These are phyloP conservation scores for Cordia subcordata DNA, from an alignment of 257 asterid species.

Conservation along the genomic window DNA sequence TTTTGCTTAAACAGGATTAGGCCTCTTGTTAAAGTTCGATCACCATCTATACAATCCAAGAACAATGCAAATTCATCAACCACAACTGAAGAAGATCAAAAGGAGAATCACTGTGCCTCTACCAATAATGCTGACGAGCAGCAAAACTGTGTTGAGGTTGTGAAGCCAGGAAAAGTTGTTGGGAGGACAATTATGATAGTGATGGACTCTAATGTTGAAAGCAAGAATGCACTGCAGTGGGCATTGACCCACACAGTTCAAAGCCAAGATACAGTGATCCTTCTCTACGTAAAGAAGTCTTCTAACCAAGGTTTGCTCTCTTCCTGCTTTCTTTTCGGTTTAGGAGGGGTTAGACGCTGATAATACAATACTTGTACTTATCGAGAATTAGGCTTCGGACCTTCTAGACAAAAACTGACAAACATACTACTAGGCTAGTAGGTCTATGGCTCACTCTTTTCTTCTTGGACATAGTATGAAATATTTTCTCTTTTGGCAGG, in stretches of 20 bases:
- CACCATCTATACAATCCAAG: slow-evolving; percentile 34
- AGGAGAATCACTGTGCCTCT: not conserved
- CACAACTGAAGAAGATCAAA: slow-evolving; percentile 15
- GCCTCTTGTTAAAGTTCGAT: slow-evolving; percentile 67
- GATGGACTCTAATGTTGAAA: slow-evolving; percentile 57
- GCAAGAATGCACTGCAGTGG: slow-evolving; percentile 70
- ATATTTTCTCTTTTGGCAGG: slow-evolving; percentile 15
- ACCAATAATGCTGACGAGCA: slow-evolving; percentile 11
- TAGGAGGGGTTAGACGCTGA: too few species aligned
- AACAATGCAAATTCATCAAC: slow-evolving; percentile 1
- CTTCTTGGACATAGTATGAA: not conserved
- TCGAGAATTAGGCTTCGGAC: too few species aligned
- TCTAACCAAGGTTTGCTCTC: slow-evolving; percentile 44
- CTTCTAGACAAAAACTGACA: not conserved
- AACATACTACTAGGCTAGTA: too few species aligned
- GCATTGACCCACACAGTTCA: slow-evolving; percentile 71
- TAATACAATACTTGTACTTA: too few species aligned
- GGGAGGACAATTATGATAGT: slow-evolving; percentile 78
- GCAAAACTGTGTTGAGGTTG: slow-evolving; percentile 3
- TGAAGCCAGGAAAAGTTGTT: slow-evolving; percentile 17
- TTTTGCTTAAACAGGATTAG: slow-evolving; percentile 69
- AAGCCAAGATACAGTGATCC: slow-evolving; percentile 52
- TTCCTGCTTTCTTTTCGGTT: not conserved
- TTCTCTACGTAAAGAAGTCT: slow-evolving; percentile 51
- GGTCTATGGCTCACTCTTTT: too few species aligned